phyloP scores from a whole-genome alignment of 208 protist genomes.

The Crithidia expoeki region DNA sequence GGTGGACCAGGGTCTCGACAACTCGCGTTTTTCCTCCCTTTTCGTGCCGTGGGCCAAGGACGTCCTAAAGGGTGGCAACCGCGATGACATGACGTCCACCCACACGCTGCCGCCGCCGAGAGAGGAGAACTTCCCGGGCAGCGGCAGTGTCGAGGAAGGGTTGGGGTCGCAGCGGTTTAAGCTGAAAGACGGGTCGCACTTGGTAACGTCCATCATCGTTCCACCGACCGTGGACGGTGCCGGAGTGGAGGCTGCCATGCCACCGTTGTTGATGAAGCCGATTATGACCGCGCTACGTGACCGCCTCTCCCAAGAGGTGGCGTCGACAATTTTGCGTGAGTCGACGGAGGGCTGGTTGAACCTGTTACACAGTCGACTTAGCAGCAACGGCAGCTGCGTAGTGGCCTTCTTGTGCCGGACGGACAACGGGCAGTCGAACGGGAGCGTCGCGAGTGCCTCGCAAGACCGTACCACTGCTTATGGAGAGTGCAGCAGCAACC shows the following conservation, averaged over 20 bases:
- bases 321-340: constrained; percentile 6
- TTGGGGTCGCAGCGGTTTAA: background rate
- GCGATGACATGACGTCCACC: constrained; percentile 10
- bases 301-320: constrained; percentile 1
- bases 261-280: constrained; percentile 14
- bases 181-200: constrained; percentile 5
- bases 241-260: background rate
- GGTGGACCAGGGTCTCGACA: constrained; percentile 15
- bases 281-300: constrained; percentile 1
- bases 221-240: background rate
- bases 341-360: constrained; percentile 25
- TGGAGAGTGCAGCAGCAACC: background rate
- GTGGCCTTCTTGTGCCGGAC: constrained; percentile 23
- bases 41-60: constrained; percentile 7
- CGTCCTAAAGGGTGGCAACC: background rate
- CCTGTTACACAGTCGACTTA: constrained; percentile 14
- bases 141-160: background rate
- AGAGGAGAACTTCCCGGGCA: background rate
- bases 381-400: constrained; percentile 13
- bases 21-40: constrained; percentile 3
- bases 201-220: background rate
- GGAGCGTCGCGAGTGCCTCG: background rate
- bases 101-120: constrained; percentile 16
- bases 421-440: constrained; percentile 1
- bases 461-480: background rate